Conservation (phyloP, 2,329 filamentous ascomycete genomes). For the Clonostachys sp. region DNA sequence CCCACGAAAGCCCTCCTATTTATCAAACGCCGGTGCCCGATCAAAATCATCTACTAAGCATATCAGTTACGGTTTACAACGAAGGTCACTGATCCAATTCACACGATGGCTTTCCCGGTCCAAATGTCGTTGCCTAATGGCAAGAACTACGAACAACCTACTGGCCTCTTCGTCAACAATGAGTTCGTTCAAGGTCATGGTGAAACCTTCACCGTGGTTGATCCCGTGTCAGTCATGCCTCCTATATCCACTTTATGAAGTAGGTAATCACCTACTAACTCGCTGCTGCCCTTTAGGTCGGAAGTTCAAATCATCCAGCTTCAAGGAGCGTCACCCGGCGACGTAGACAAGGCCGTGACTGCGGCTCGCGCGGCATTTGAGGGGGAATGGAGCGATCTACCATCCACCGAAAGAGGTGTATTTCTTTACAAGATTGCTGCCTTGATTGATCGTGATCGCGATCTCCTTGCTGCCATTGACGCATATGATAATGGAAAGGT, state of each 20-base stretch:
- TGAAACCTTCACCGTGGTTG: constrained; percentile 61
- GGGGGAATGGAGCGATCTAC: constrained; percentile 61
- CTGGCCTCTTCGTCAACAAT: constrained; percentile 78
- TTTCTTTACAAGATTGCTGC: constrained; percentile 67
- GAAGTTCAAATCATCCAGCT: constrained; percentile 6
- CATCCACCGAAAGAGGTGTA: constrained; percentile 58
- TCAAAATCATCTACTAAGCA: too few relatives aligned
- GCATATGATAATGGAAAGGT: constrained; percentile 67
- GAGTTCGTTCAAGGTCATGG: constrained; percentile 68
- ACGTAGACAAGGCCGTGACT: constrained; percentile 9
- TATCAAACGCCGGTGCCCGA: too few relatives aligned
- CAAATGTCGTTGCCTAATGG: constrained; percentile 61
- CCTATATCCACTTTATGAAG: too few relatives aligned
- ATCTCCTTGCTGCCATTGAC: constrained; percentile 42
- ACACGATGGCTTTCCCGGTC: too few relatives aligned
- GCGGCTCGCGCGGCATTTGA: constrained; percentile 61
- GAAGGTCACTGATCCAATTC: too few relatives aligned
- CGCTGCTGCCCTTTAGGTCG: constrained; percentile 1
- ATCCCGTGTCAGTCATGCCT: constrained; percentile 53
- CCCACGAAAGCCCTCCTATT: too few relatives aligned
- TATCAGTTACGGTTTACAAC: too few relatives aligned
- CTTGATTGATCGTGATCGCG: constrained; percentile 58
- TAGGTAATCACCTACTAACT: too few relatives aligned
- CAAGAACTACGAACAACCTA: constrained; percentile 64
- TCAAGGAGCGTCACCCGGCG: constrained; percentile 5